Conservation (phyloP, 2,329 filamentous ascomycete species). For the Thielaviopsis ethacetica region DNA sequence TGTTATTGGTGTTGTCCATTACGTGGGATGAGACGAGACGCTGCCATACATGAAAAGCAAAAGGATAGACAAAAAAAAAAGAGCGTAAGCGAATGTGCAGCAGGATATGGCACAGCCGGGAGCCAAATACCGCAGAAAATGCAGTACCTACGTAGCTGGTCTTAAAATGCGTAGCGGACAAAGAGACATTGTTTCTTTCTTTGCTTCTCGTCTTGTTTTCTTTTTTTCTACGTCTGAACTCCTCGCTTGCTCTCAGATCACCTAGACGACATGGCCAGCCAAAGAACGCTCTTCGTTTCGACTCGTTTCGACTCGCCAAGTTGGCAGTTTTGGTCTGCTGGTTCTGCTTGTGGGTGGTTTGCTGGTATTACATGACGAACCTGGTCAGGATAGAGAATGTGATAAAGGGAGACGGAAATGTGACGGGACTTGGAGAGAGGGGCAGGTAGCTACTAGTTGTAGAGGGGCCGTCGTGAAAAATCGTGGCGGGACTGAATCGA, state of each 20-base stretch:
- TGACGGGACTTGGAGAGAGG: background rate
- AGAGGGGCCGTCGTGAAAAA: background rate
- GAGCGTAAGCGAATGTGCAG: background rate
- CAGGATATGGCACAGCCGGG: background rate
- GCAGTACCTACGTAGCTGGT: background rate
- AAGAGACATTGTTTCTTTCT: background rate
- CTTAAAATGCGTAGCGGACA: too few relatives aligned
- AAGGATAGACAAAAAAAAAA: background rate
- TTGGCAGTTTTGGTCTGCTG: background rate
- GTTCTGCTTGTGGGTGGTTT: background rate
- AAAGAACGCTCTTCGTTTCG: background rate
- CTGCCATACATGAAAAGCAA: background rate
- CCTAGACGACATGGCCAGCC: background rate
- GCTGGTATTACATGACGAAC: background rate
- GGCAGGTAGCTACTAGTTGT: background rate
- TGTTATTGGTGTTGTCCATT: background rate
- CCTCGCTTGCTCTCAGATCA: background rate
- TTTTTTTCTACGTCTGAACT: background rate
- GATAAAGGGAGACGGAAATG: background rate
- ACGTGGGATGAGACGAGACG: background rate
- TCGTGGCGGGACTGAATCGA: background rate
- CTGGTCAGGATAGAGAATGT: background rate
- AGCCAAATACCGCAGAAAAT: background rate
- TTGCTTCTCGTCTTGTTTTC: background rate
- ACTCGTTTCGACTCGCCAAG: background rate